Evolutionary conservation across 164 flowering plant genomes (phyloP), one percentile per base, ranked within the genome.

Genomic region (Paratinospora sagittata): DNA sequence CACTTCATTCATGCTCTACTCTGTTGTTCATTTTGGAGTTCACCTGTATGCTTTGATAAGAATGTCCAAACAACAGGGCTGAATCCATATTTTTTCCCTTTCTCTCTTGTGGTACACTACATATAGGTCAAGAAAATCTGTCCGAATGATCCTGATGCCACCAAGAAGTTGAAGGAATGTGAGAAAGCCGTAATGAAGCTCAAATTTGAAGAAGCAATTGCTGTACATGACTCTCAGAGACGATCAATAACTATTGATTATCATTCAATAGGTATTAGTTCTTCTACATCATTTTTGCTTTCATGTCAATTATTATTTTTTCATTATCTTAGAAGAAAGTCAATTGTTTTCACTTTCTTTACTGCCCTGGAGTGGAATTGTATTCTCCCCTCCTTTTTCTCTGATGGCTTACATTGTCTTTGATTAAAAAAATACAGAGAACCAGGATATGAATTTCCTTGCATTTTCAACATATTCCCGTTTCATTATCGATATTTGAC

Each of bases 131-230:
- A 92, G 81, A 91, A 73, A 81, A 62, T 91, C 65, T 76, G 84
- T 79, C 99, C 99, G 60, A 95, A 92, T 84, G 97, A 95, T 84
- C 96, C 94, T 70, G 97, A 95, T 83, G 99, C 99, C 47, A 55
- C 89, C 23, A 92, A 85, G 81, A 95, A 95, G 81, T 75, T 95
- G 81, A 95, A 84, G 83, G 99, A 95, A 80, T 95, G 99, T 80
- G 99, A 95, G 78, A 95, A 91, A 75, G 96, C 97, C 63, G 99
- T 92, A 16, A 86, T 87, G 90, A 95, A 95, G 81, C 86, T 91
- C 27, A 91, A 86, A 79, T 95, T 95, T 80, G 97, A 92, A 75
- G 97, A 95, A 82, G 99, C 99, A 65, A 95, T 95, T 81, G 77
- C 99, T 66, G 88, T 85, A 39, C 91, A 93, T 9, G 87, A 78